These are phyloP conservation scores for Vitis rupestris DNA, from an alignment of 164 flowering plant species.

Conservation along the genomic window DNA sequence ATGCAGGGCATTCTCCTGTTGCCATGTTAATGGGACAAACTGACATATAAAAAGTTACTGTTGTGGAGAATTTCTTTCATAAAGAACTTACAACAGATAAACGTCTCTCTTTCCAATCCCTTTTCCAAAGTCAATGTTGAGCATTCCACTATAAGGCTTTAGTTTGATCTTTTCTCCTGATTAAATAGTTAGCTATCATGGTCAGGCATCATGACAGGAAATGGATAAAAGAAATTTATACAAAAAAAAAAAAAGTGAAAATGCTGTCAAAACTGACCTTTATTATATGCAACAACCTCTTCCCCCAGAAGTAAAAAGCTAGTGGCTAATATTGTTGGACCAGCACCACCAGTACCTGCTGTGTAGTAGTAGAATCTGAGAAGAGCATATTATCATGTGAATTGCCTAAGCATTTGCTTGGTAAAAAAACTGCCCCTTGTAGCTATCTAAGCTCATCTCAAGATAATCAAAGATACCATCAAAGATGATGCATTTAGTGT, in stretches of 20 bases:
- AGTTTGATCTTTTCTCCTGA: slow-evolving; percentile 78
- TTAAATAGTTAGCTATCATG: slow-evolving; percentile 9
- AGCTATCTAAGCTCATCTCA: background rate
- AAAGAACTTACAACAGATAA: slow-evolving; percentile 80
- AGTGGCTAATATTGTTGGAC: slow-evolving; percentile 94
- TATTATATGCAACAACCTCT: slow-evolving; percentile 86
- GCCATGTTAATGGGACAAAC: background rate
- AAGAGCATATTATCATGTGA: slow-evolving; percentile 12
- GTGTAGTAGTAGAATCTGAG: slow-evolving; percentile 90
- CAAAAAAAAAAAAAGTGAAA: background rate
- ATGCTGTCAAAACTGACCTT: slow-evolving; percentile 48
- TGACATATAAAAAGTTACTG: background rate
- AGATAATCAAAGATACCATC: background rate
- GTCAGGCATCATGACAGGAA: slow-evolving; percentile 6
- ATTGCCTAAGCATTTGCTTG: background rate
- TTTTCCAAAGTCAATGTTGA: slow-evolving; percentile 87
- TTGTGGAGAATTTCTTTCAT: slow-evolving; percentile 1
- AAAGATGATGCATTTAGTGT: background rate
- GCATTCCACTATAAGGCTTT: slow-evolving; percentile 89
- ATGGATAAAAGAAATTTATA: background rate
- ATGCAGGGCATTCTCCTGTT: background rate
- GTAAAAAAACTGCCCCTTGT: background rate
- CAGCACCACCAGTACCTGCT: slow-evolving; percentile 98
- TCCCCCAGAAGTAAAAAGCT: slow-evolving; percentile 97
- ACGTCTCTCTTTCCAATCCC: slow-evolving; percentile 90